Conservation (phyloP, 2,329 filamentous ascomycete species). For the Intubia oerlemansii region DNA sequence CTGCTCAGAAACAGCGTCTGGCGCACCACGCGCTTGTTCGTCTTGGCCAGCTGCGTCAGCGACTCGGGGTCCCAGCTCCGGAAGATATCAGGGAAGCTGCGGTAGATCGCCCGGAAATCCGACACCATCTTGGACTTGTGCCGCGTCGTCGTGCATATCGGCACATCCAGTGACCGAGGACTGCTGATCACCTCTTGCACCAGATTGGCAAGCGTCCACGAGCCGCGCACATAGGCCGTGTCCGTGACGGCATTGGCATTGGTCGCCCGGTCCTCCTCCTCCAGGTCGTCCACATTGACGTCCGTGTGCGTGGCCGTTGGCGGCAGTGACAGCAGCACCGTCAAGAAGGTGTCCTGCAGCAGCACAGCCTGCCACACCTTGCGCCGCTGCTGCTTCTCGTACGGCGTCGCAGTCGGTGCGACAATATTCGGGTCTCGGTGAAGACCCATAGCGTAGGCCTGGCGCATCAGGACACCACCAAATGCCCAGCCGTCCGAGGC, state of each 20-base stretch:
- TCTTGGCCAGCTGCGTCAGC: slow-evolving; percentile 32
- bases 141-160: slow-evolving; percentile 44
- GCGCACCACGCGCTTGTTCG: slow-evolving; percentile 43
- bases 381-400: slow-evolving; percentile 58
- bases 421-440: slow-evolving; percentile 61
- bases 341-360: slow-evolving; percentile 64
- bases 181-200: slow-evolving; percentile 60
- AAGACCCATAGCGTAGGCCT: slow-evolving; percentile 63
- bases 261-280: slow-evolving; percentile 31
- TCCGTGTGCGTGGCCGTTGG: slow-evolving; percentile 64
- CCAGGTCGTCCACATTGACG: slow-evolving; percentile 53
- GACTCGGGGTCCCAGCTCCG: slow-evolving; percentile 43
- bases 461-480: slow-evolving; percentile 53
- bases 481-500: slow-evolving; percentile 69
- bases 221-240: slow-evolving; percentile 50
- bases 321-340: slow-evolving; percentile 54
- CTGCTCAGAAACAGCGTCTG: slow-evolving; percentile 63
- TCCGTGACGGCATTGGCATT: slow-evolving; percentile 41
- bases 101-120: slow-evolving; percentile 49
- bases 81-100: slow-evolving; percentile 50
- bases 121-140: slow-evolving; percentile 50
- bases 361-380: slow-evolving; percentile 70
- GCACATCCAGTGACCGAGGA: slow-evolving; percentile 50
- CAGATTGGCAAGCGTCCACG: slow-evolving; percentile 60
- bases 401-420: slow-evolving; percentile 39